A percentile compares a stretch with the other conserved stretches of the same genome.
Evolutionary conservation across 2,329 filamentous ascomycete species (phyloP).

Genomic region (Orbilia oligospora): DNA sequence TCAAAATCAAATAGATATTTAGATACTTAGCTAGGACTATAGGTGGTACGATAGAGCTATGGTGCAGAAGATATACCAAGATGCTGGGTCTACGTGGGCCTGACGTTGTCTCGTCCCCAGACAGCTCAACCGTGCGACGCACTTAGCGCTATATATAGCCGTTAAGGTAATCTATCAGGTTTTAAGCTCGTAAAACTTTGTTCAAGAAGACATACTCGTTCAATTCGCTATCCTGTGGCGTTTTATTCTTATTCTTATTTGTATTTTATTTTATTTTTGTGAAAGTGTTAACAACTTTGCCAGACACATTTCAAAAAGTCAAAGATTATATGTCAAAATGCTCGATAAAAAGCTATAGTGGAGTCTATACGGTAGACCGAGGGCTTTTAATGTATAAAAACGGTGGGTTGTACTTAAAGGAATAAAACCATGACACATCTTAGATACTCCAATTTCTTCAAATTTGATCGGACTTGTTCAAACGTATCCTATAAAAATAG

Average conservation of each 20-base stretch:
- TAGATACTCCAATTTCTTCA: not conserved
- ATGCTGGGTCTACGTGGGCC: too few relatives aligned
- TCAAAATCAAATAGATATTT: not conserved
- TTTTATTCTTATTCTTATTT: too few relatives aligned
- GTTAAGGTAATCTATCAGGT: too few relatives aligned
- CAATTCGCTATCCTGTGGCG: too few relatives aligned
- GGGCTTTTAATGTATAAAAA: not conserved
- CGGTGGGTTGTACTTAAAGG: not conserved
- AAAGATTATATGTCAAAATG: not conserved
- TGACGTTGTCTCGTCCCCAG: too few relatives aligned
- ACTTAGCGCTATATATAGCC: too few relatives aligned
- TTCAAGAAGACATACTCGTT: too few relatives aligned
- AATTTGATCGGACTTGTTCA: slow-evolving; percentile 18
- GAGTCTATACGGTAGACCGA: not conserved
- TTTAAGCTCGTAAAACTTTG: too few relatives aligned
- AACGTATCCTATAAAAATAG: slow-evolving; percentile 41
- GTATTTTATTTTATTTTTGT: not conserved
- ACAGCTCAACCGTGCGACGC: too few relatives aligned
- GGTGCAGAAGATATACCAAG: too few relatives aligned
- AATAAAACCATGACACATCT: not conserved
- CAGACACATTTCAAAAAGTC: not conserved
- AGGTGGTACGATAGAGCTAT: too few relatives aligned
- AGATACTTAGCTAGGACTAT: not conserved
- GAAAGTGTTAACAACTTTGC: not conserved
- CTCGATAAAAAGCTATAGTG: not conserved